phyloP scores from a whole-genome alignment of 371 early-diverging fungal genomes.

The Coemansia sp. region DNA sequence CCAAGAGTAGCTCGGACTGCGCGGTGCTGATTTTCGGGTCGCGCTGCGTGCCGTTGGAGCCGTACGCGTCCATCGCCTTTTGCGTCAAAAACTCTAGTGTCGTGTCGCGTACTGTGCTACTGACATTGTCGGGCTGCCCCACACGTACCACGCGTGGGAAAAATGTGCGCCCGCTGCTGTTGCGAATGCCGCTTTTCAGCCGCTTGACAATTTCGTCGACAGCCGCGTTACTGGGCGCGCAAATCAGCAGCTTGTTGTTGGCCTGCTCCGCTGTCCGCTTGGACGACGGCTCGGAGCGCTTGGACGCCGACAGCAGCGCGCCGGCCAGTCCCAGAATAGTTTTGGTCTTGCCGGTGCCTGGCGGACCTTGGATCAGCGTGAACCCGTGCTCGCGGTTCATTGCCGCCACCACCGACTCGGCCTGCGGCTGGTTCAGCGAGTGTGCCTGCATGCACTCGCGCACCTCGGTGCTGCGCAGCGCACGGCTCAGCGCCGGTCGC shows the following conservation, averaged over 20 bases:
- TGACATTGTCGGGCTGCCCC: slow-evolving; percentile 74
- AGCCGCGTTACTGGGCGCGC: slow-evolving; percentile 98
- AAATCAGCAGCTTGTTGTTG: slow-evolving; percentile 74
- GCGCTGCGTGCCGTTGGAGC: neutral
- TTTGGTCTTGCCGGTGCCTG: slow-evolving; percentile 91
- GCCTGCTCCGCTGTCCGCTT: slow-evolving; percentile 17
- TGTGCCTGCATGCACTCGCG: slow-evolving; percentile 60
- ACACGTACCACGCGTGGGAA: slow-evolving; percentile 80
- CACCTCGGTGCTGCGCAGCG: slow-evolving; percentile 48
- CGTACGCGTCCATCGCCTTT: slow-evolving; percentile 34
- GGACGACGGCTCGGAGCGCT: slow-evolving; percentile 1
- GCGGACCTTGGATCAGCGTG: slow-evolving; percentile 90
- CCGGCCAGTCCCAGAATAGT: slow-evolving; percentile 85
- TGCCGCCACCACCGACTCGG: slow-evolving; percentile 77
- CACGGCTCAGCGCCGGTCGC: slow-evolving; percentile 13
- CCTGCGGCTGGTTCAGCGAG: slow-evolving; percentile 87
- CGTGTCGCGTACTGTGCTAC: slow-evolving; percentile 69
- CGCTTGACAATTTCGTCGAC: slow-evolving; percentile 94
- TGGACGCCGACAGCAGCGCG: slow-evolving; percentile 54
- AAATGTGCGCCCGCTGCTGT: slow-evolving; percentile 54
- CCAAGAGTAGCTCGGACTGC: slow-evolving; percentile 25
- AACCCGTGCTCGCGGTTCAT: slow-evolving; percentile 71
- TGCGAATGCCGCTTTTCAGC: slow-evolving; percentile 67
- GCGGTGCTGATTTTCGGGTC: slow-evolving; percentile 20
- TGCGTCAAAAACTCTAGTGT: slow-evolving; percentile 61